Evolutionary conservation across 164 flowering plant genomes (phyloP).

Genomic region (Chloranthus sessilifolius): DNA sequence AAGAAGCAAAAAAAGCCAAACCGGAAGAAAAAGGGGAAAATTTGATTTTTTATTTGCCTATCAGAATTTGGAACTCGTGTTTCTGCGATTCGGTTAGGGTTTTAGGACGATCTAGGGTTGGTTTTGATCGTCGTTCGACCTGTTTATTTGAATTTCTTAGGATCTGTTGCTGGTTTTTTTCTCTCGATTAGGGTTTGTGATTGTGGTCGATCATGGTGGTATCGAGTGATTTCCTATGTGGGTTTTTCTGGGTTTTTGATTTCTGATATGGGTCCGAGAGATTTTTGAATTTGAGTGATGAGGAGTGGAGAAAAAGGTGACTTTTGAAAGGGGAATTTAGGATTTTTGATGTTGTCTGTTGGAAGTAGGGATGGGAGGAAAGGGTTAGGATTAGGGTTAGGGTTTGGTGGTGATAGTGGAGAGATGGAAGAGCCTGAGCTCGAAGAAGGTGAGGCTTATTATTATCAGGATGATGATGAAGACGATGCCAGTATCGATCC

Average conservation of each 20-base stretch:
- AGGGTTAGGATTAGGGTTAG: conserved; percentile 57
- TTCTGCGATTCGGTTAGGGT: too few relatives aligned
- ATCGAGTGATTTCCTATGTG: neutral
- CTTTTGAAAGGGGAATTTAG: conserved; percentile 19
- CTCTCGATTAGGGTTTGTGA: neutral
- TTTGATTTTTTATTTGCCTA: too few relatives aligned
- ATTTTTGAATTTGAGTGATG: too few relatives aligned
- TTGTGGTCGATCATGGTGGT: neutral
- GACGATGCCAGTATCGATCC: conserved; percentile 41
- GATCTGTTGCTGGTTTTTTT: neutral
- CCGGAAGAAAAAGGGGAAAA: too few relatives aligned
- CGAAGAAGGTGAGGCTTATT: conserved; percentile 94
- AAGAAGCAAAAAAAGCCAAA: too few relatives aligned
- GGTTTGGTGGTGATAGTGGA: too few relatives aligned
- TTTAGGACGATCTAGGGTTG: too few relatives aligned
- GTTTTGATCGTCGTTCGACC: too few relatives aligned
- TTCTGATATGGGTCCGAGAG: neutral
- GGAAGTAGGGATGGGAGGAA: conserved; percentile 65
- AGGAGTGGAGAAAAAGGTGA: too few relatives aligned
- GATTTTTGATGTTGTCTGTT: conserved; percentile 57
- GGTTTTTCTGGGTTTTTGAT: neutral
- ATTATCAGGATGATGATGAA: conserved; percentile 44
- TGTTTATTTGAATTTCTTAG: too few relatives aligned
- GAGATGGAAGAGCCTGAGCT: conserved; percentile 83
- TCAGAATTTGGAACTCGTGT: too few relatives aligned